Conservation (phyloP, 805 yeast genomes). For the Kodamaea fukazawae region DNA sequence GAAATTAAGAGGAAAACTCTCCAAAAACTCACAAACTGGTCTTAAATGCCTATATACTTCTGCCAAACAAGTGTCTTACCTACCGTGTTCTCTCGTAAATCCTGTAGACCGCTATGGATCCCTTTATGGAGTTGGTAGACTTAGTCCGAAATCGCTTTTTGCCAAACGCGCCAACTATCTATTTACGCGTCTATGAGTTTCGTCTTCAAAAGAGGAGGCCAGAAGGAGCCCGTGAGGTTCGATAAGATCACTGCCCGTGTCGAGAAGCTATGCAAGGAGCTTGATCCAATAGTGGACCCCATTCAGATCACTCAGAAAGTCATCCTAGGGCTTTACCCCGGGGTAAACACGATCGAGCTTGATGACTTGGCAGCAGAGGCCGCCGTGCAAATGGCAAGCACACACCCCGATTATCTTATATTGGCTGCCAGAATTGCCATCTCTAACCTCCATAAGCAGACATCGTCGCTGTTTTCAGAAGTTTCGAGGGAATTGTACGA, state of each 20-base stretch:
- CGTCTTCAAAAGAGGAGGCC: constrained; percentile 91
- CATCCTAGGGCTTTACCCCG: constrained; percentile 94
- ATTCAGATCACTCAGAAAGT: constrained; percentile 95
- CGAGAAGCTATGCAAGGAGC: constrained; percentile 89
- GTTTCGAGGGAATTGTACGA: constrained; percentile 70
- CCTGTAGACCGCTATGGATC: too few species aligned
- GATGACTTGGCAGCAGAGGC: constrained; percentile 84
- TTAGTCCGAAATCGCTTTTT: too few species aligned
- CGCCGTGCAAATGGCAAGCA: constrained; percentile 95
- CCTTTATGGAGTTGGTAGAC: too few species aligned
- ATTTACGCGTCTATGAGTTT: constrained; percentile 50
- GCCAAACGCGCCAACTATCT: neutral
- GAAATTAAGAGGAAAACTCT: too few species aligned
- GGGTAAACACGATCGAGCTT: constrained; percentile 87
- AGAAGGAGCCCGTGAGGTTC: constrained; percentile 89
- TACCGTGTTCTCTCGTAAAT: too few species aligned
- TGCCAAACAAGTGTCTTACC: too few species aligned
- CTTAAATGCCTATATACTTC: too few species aligned
- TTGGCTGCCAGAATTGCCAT: constrained; percentile 95
- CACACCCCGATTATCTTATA: constrained; percentile 96
- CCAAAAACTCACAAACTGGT: too few species aligned
- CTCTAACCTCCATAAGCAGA: constrained; percentile 91
- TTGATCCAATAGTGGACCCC: constrained; percentile 88
- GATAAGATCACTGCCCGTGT: constrained; percentile 94
- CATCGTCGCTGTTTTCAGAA: constrained; percentile 79